Base-by-base conservation (phyloP, 768 basidiomycete genomes). In the Lactarius hatsudake region DNA sequence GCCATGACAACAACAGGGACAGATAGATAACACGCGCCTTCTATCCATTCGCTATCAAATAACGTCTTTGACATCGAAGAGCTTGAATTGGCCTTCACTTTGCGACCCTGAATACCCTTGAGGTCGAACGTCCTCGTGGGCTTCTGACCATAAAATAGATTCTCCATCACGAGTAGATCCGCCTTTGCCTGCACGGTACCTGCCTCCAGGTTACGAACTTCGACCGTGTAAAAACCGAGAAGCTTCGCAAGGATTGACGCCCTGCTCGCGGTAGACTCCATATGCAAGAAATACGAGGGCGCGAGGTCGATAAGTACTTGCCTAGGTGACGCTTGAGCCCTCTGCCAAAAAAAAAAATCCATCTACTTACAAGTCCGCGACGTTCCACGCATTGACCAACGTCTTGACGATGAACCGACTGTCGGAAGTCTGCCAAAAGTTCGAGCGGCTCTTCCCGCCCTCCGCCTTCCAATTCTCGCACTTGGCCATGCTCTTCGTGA, bases 1-100 rank as follows among this genome's bases (percentile, higher is more conserved):
- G 36, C 17, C 34, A n/a, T 56, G 26, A 38, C 23, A 26, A 42
- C n/a, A 18, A 13, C 53, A 36, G 2, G n/a, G n/a, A n/a, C n/a
- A 40, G 4, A 12, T 10, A 58, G 5, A 59, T 59, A 51, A 26
- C 56, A 40, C 42, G 69, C 76, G 2, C 88, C 87, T 78, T 94
- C 90, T 40, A 93, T 86, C 91, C 91, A 94, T 74, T 94, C 92
- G 3, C 86, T 87, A 74, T 94, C 92, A 72, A 89, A 91, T 36
- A 91, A 75, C 0, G 88, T 92, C 74, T 82, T 85, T 3, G 82
- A 80, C n/a, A 78, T 58, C 55, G 76, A 66, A 43, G 76, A 74
- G 45, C 73, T 74, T 63, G 76, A 77, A 32, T 73, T 72, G 6
- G 74, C 72, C 74, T 90, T 90, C 58, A 89, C 87, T 73, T 87